A percentile compares a stretch with the other conserved stretches of the same genome.
Evolutionary conservation across 768 basidiomycete species (phyloP).

Genomic region (Suillus ampliporus): DNA sequence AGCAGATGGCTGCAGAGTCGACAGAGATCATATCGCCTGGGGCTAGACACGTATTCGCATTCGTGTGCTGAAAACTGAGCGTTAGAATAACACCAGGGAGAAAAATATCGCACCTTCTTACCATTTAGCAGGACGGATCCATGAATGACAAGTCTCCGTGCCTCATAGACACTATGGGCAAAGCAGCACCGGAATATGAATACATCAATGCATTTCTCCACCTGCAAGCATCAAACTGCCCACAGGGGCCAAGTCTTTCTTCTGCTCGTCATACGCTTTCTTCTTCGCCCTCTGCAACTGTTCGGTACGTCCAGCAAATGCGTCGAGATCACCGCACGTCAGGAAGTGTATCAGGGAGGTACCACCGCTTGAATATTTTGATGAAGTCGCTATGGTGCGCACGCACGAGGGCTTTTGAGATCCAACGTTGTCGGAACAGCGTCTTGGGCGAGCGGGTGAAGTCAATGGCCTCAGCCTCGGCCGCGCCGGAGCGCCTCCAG

Average conservation of each 20-base stretch:
- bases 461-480: constrained; percentile 47
- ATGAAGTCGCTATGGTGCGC: constrained; percentile 97
- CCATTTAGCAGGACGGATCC: constrained; percentile 92
- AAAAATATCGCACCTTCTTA: constrained; percentile 64
- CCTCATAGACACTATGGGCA: constrained; percentile 88
- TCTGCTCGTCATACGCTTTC: constrained; percentile 56
- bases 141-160: constrained; percentile 83
- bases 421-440: constrained; percentile 88
- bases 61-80: constrained; percentile 62
- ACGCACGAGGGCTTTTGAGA: constrained; percentile 81
- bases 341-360: constrained; percentile 84
- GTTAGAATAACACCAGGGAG: constrained; percentile 4
- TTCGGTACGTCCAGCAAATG: constrained; percentile 61
- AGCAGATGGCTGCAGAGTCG: constrained; percentile 77
- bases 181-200: constrained; percentile 91
- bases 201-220: constrained; percentile 94
- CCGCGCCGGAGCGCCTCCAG: constrained; percentile 73
- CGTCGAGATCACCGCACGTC: constrained; percentile 75
- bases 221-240: constrained; percentile 91
- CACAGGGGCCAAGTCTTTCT: constrained; percentile 81
- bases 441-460: constrained; percentile 54
- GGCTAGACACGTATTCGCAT: constrained; percentile 86
- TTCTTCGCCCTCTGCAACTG: constrained; percentile 47
- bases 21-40: constrained; percentile 96
- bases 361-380: constrained; percentile 93